These are phyloP conservation scores for Kokia cookei DNA, from an alignment of 441 rosid species.

Conservation along the genomic window DNA sequence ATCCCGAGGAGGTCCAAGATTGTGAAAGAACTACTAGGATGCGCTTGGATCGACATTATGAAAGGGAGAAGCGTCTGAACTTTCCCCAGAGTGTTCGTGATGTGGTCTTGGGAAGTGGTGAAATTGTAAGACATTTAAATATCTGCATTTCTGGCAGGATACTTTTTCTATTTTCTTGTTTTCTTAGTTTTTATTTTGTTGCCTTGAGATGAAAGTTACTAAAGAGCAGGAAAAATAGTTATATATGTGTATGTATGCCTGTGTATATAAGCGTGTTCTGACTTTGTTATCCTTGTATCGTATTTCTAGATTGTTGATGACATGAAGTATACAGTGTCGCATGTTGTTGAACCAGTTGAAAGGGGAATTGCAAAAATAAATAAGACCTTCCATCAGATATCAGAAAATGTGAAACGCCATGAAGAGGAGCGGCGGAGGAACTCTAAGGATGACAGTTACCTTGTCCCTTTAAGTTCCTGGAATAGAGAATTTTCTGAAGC, in stretches of 20 bases:
- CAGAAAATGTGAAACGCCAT: slow-evolving; percentile 75
- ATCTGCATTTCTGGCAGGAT: neutral
- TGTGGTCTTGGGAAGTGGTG: slow-evolving; percentile 90
- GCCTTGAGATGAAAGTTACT: neutral
- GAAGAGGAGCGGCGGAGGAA: slow-evolving; percentile 62
- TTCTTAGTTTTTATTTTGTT: neutral
- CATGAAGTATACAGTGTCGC: slow-evolving; percentile 96
- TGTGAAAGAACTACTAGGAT: slow-evolving; percentile 65
- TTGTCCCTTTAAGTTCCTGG: slow-evolving; percentile 78
- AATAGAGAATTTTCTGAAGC: slow-evolving; percentile 71
- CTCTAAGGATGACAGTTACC: slow-evolving; percentile 73
- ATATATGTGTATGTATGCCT: no score
- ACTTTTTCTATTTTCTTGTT: neutral
- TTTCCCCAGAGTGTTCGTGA: slow-evolving; percentile 97
- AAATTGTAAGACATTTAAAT: slow-evolving; percentile 60
- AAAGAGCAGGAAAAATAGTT: neutral
- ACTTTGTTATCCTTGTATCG: neutral
- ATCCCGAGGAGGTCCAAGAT: slow-evolving; percentile 87
- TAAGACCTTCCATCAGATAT: slow-evolving; percentile 71
- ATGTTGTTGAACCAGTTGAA: slow-evolving; percentile 93
- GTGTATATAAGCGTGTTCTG: neutral
- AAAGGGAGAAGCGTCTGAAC: slow-evolving; percentile 66
- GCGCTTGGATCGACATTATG: slow-evolving; percentile 55
- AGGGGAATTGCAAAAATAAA: slow-evolving; percentile 90
- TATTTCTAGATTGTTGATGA: slow-evolving; percentile 78